Evolutionary conservation across 192 early-diverging fungal genomes (phyloP), one percentile per base, ranked within the genome.

Genomic region (Coemansia sp.): DNA sequence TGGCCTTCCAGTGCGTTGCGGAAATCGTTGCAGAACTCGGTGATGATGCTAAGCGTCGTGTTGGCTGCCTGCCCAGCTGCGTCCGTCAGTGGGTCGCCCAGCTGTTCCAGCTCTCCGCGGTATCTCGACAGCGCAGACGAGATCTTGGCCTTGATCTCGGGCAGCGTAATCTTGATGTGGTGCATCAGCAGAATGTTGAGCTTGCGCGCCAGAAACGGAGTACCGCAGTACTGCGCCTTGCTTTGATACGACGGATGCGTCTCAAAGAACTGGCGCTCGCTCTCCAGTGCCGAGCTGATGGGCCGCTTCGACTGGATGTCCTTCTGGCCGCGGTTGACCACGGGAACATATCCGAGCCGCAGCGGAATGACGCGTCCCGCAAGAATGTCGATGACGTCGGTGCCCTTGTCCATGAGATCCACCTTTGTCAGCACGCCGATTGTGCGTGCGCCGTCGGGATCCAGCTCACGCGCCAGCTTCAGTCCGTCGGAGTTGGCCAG

Each of bases 361-460:
- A 99, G 87, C 4, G 97, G 98, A 84, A 99, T 99, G 20, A 98
- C 89, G 12, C 98, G 86, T 2, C 94, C 94, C 10, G 97, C 96
- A 72, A 99, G 87, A 76, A 99, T 98, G 72, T 99, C 98, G 48
- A 99, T 95, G 10, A 99, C 97, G 81, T 99, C 98, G 14, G 98
- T 99, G 42, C 98, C 98, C 77, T 89, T 85, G 84, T 99, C 98
- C 98, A 99, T 99, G 65, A 99, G 85, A 82, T 99, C 98, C 64
- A 99, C 87, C 83, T 99, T 99, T 70, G 98, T 99, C 83, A 99
- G 86, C 41, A 99, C 98, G 67, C 98, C 98, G 75, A 99, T 98
- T 7, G 98, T 99, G 58, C 98, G 89, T 32, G 95, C 85, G 81
- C 94, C 98, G 61, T 99, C 98, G 5, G 97, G 96, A 69, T 99